These are phyloP conservation scores for Plectosphaerella plurivora DNA, from an alignment of 2,329 filamentous ascomycete species.

Conservation along the genomic window DNA sequence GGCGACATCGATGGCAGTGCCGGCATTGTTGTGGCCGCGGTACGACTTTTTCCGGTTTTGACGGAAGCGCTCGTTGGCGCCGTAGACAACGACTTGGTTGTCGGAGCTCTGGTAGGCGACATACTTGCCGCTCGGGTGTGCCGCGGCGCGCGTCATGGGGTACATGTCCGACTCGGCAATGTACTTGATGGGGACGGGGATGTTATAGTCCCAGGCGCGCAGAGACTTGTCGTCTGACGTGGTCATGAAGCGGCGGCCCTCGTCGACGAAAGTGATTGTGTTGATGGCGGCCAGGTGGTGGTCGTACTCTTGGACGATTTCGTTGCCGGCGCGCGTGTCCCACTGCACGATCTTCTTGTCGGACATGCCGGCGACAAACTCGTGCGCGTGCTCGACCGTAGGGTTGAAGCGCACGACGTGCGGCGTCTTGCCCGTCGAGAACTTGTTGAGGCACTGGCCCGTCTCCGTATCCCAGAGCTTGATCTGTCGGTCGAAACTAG, in stretches of 20 bases:
- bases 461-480: slow-evolving; percentile 99
- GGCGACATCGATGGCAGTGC: slow-evolving; percentile 84
- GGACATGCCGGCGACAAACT: slow-evolving; percentile 94
- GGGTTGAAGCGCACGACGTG: slow-evolving; percentile 95
- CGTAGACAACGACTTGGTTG: slow-evolving; percentile 96
- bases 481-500: slow-evolving; percentile 91
- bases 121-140: slow-evolving; percentile 88
- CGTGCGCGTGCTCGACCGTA: slow-evolving; percentile 67
- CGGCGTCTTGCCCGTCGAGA: slow-evolving; percentile 90
- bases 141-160: slow-evolving; percentile 78
- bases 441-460: slow-evolving; percentile 80
- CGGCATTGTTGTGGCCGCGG: slow-evolving; percentile 91
- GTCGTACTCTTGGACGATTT: slow-evolving; percentile 91
- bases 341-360: slow-evolving; percentile 99
- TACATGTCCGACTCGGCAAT: slow-evolving; percentile 99
- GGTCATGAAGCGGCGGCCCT: slow-evolving; percentile 92
- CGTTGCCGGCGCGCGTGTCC: slow-evolving; percentile 71
- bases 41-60: slow-evolving; percentile 98
- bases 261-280: slow-evolving; percentile 93
- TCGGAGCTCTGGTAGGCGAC: slow-evolving; percentile 86
- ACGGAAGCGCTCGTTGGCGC: slow-evolving; percentile 89
- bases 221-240: slow-evolving; percentile 96
- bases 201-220: slow-evolving; percentile 96
- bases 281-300: slow-evolving; percentile 98
- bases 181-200: slow-evolving; percentile 97